Evolutionary conservation across 306 rosid genomes (phyloP).

Genomic region (Herpetospermum pedunculosum): DNA sequence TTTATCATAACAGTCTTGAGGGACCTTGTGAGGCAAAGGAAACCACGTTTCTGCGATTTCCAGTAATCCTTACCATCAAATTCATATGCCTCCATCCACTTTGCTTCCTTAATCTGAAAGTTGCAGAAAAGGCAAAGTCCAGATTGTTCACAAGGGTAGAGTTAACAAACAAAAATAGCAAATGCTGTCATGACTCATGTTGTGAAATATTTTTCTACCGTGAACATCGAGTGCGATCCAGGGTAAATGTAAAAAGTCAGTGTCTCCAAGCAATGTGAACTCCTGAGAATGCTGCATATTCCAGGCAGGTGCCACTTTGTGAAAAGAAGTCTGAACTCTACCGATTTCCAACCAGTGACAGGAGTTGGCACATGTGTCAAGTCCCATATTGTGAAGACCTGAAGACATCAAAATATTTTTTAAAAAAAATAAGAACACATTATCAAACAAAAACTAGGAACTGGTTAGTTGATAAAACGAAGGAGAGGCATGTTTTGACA

Average conservation of each 20-base stretch:
- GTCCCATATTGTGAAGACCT: conserved; percentile 1
- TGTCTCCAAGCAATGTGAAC: background rate
- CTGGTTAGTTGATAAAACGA: background rate
- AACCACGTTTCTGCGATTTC: background rate
- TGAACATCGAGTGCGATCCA: background rate
- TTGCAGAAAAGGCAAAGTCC: background rate
- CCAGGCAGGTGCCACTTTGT: conserved; percentile 8
- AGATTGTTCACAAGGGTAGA: background rate
- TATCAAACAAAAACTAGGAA: background rate
- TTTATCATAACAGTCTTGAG: conserved; percentile 2
- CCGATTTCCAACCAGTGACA: background rate
- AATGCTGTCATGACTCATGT: background rate
- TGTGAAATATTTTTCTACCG: background rate
- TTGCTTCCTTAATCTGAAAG: background rate
- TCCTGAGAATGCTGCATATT: conserved; percentile 5
- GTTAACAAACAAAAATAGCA: background rate
- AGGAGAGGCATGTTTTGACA: background rate
- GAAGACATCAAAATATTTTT: background rate
- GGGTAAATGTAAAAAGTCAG: background rate
- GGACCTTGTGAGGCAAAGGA: background rate
- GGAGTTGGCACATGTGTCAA: background rate
- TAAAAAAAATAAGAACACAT: background rate
- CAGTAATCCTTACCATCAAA: background rate
- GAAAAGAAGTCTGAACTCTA: background rate
- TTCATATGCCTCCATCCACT: conserved; percentile 2